Evolutionary conservation across 2,329 filamentous ascomycete genomes (phyloP), one percentile per base, ranked within the genome.

Genomic region (Trichoderma oligosporum): DNA sequence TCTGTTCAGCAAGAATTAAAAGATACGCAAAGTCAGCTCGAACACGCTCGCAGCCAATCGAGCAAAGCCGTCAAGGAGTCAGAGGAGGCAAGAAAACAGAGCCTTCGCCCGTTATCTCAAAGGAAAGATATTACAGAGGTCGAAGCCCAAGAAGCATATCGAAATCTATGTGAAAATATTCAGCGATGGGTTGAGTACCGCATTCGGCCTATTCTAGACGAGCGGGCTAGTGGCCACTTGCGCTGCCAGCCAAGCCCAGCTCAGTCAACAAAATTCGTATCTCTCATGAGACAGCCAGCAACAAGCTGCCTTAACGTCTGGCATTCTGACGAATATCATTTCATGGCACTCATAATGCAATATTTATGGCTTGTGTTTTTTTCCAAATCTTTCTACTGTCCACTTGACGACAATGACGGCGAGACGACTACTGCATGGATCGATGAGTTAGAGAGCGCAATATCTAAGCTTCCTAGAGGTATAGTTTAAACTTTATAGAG

Each of bases 181-280:
- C 69, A 71, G 54, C 62, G 71, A 54, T 73, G 71, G 71, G 71
- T 72, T 29, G 69, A 73, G 52, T 68, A 70, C 46, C 67, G 69
- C 24, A 63, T 73, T 38, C 64, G 62, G 6, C 60, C 62, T 24
- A 64, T 65, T 8, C 53, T 73, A 46, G 71, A 73, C 36, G 68
- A 71, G 29, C 46, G 72, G 39, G 68, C 70, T 16, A 51, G 61
- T 5, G 67, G 66, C 2, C 66, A 66, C 4, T 47, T 69, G 20
- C 62, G 60, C 29, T 51, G 59, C 9, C 66, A 65, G 38, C 60
- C 69, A 38, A 47, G 60, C 4, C 62, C 67, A 1, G 45, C 62
- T 14, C 66, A 68, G 54, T 67, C 70, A 9, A 60, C 65, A 20
- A 67, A 69, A 27, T 67, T 73, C 33, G 64, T 68, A 22, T 65